Base-by-base conservation (phyloP, 345 rosid genomes). In the Aquilaria malaccensis region DNA sequence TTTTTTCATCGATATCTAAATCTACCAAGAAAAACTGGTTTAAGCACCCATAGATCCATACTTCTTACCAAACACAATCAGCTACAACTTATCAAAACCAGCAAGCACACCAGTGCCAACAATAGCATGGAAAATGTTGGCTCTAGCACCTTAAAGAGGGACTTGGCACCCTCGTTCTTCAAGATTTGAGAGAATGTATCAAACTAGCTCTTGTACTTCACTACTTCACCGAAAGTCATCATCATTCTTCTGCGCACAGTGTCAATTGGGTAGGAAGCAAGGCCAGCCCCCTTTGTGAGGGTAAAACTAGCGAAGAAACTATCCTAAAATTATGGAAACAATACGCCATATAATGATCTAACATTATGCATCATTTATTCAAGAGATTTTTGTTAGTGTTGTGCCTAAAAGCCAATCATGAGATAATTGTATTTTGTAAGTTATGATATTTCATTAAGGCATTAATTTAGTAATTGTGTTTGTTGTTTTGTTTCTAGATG, bases 201-300 rank as follows among this genome's bases (percentile, higher is more conserved):
- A 46, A 64, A 5, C 0, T 76, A 76, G 61, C 76, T 68, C 67
- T 68, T 76, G 73, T 76, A 76, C 70, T 76, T 76, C 33, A 71
- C 79, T 0, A 76, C 79, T 57, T 76, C 79, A 50, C 79, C 79
- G 7, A 76, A 76, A 13, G 79, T 76, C 79, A 76, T 76, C 79
- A 76, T 76, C 79, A 76, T 76, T 69, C 79, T 76, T 76, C 79
- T 76, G n/a, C 79, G 79, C 30, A 76, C 79, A 1, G 79, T 76
- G 61, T 76, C 79, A 56, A 76, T 67, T 51, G 79, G 78, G 62
- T 74, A 74, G 9, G 78, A 70, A 10, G 79, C 75, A 69, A 75
- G 67, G 6, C 79, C 75, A 53, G 79, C 79, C 37, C 79, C 79
- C 15, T 67, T 71, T 12, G 79, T 75, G 66, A 76, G 70, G 3